phyloP scores from a whole-genome alignment of 805 yeast species.

The Kregervanrija fluxuum region DNA sequence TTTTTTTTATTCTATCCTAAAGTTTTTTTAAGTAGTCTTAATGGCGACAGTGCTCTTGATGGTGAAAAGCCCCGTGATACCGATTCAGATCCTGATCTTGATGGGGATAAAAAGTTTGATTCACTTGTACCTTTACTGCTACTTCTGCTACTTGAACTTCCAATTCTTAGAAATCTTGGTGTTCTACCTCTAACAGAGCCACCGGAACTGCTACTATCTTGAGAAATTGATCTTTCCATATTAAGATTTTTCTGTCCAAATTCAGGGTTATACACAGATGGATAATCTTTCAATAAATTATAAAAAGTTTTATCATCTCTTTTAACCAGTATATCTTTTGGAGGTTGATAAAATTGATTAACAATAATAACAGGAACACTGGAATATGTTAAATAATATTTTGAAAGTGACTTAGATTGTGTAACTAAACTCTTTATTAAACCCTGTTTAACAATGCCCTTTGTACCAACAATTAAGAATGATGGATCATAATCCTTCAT shows the following conservation, averaged over 20 bases:
- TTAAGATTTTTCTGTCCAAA: constrained; percentile 1
- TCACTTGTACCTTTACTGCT: constrained; percentile 9
- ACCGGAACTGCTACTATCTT: not conserved
- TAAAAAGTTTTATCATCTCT: constrained; percentile 3
- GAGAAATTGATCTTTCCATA: constrained; percentile 8
- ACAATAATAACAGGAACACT: constrained; percentile 41
- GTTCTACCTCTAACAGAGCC: constrained; percentile 7
- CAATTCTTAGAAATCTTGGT: constrained; percentile 20
- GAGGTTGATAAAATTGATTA: constrained; percentile 27
- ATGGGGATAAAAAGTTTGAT: constrained; percentile 3
- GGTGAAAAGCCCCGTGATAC: constrained; percentile 19
- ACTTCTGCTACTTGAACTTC: constrained; percentile 10
- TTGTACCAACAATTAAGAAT: constrained; percentile 38
- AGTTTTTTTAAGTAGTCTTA: constrained; percentile 17
- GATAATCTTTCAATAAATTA: constrained; percentile 9
- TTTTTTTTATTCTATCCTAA: not conserved
- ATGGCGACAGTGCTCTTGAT: constrained; percentile 26
- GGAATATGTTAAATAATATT: constrained; percentile 40
- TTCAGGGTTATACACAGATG: constrained; percentile 12
- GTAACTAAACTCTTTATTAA: too few species aligned
- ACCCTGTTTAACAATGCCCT: constrained; percentile 19
- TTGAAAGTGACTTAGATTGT: constrained; percentile 36
- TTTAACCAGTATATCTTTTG: not conserved
- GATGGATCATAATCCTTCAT: constrained; percentile 40
- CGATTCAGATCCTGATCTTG: constrained; percentile 16